Evolutionary conservation across 2,329 filamentous ascomycete genomes (phyloP).

Genomic region (Sporothrix phasma): DNA sequence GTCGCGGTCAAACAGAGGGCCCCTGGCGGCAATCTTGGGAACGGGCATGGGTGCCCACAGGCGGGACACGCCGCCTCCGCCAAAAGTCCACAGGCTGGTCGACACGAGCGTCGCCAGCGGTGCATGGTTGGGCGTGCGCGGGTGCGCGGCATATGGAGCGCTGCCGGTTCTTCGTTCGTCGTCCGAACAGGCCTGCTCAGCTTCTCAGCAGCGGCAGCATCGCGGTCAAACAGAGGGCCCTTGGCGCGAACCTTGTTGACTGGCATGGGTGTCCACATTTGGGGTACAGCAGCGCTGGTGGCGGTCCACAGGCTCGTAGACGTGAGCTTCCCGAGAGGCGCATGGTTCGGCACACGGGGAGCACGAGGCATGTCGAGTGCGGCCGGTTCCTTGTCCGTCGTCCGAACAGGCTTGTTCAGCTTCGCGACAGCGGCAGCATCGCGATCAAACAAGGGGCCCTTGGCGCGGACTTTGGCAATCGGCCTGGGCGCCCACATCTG

Average conservation of each 20-base stretch:
- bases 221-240: conserved; percentile 14
- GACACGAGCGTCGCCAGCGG: conserved; percentile 5
- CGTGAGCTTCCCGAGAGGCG: conserved; percentile 5
- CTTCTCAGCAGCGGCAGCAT: conserved; percentile 11
- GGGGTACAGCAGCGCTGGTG: not conserved
- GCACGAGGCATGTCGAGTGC: conserved; percentile 25
- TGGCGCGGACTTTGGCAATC: not conserved
- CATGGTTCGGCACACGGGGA: conserved; percentile 16
- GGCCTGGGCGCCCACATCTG: conserved; percentile 10
- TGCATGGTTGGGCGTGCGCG: conserved; percentile 15
- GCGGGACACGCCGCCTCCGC: not conserved
- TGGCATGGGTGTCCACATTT: conserved; percentile 13
- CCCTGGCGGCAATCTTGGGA: conserved; percentile 6
- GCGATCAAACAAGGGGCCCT: conserved; percentile 14
- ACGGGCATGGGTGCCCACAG: conserved; percentile 14
- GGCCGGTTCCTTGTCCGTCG: conserved; percentile 19
- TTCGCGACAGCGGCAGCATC: conserved; percentile 11
- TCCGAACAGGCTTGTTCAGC: conserved; percentile 13
- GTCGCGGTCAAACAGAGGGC: conserved; percentile 14
- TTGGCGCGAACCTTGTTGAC: conserved; percentile 1
- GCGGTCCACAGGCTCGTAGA: conserved; percentile 10
- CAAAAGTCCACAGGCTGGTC: conserved; percentile 5
- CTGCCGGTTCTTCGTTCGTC: conserved; percentile 21
- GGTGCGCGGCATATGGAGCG: conserved; percentile 24
- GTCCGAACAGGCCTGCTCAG: conserved; percentile 13